phyloP scores from a whole-genome alignment of 495 filamentous ascomycete genomes.

The Lasiosphaeria hispida region DNA sequence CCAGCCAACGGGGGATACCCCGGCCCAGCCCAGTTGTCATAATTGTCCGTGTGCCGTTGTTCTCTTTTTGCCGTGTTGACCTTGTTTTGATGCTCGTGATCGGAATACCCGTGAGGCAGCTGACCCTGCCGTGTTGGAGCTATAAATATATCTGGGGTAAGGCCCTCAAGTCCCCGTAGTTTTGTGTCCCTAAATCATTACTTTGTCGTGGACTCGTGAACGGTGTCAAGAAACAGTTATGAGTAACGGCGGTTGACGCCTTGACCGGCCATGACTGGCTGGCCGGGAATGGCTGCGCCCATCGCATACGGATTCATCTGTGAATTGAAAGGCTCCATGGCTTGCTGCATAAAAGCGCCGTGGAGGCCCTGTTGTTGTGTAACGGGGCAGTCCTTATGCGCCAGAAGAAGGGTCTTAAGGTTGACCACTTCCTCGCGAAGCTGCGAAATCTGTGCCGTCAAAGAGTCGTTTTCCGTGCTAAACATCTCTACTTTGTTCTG shows the following conservation, averaged over 20 bases:
- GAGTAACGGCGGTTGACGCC: constrained; percentile 52
- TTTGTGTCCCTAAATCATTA: background rate
- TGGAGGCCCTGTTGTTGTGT: constrained; percentile 81
- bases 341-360: constrained; percentile 60
- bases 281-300: constrained; percentile 51
- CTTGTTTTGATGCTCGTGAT: no score
- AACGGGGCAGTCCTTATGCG: constrained; percentile 96
- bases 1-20: no score
- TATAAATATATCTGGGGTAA: no score
- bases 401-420: constrained; percentile 87
- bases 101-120: no score
- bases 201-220: background rate
- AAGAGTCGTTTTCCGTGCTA: constrained; percentile 82
- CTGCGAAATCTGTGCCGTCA: constrained; percentile 76
- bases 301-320: constrained; percentile 75
- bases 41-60: no score
- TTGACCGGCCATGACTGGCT: constrained; percentile 56
- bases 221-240: constrained; percentile 24
- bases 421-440: constrained; percentile 93
- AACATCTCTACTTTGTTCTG: constrained; percentile 94
- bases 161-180: background rate
- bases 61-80: no score
- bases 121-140: no score
- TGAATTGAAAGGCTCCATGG: constrained; percentile 49
- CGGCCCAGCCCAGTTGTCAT: no score